Conservation (phyloP, 2,329 filamentous ascomycete species). For the Incumbomyces lentus region DNA sequence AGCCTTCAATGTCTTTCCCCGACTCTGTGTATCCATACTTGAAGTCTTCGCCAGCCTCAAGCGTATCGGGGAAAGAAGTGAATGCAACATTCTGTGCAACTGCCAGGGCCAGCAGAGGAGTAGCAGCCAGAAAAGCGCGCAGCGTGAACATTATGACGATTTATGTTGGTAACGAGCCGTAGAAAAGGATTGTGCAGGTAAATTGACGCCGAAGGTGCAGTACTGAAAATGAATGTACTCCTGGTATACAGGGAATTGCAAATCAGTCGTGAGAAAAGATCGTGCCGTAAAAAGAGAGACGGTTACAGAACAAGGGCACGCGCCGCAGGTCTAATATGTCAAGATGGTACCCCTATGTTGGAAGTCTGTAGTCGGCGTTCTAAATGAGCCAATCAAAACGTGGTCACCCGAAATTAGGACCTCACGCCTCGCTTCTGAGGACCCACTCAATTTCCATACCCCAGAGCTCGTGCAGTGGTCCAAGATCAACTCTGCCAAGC, state of each 20-base stretch:
- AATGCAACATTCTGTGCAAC: constrained; percentile 41
- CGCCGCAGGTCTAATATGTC: constrained; percentile 1
- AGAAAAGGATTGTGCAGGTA: background rate
- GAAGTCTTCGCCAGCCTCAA: constrained; percentile 37
- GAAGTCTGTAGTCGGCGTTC: background rate
- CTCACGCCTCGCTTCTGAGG: background rate
- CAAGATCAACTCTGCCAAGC: no score
- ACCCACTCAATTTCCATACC: constrained; percentile 1
- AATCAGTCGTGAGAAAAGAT: background rate
- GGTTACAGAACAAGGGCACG: background rate
- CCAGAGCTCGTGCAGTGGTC: background rate
- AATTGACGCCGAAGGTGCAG: background rate
- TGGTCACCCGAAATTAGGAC: no score
- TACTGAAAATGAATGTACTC: constrained; percentile 4
- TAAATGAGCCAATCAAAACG: background rate
- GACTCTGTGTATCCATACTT: constrained; percentile 8
- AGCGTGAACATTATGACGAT: constrained; percentile 39
- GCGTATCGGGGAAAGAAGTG: constrained; percentile 40
- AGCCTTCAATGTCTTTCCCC: background rate
- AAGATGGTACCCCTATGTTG: constrained; percentile 2
- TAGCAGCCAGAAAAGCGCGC: constrained; percentile 37
- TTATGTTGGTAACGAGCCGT: background rate
- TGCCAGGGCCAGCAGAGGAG: constrained; percentile 34
- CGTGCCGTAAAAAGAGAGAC: background rate
- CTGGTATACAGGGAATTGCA: background rate